Percentiles rank a stretch among this genome's conserved stretches.
Conservation (phyloP, 208 protist genomes). For the Leishmania tropica region DNA sequence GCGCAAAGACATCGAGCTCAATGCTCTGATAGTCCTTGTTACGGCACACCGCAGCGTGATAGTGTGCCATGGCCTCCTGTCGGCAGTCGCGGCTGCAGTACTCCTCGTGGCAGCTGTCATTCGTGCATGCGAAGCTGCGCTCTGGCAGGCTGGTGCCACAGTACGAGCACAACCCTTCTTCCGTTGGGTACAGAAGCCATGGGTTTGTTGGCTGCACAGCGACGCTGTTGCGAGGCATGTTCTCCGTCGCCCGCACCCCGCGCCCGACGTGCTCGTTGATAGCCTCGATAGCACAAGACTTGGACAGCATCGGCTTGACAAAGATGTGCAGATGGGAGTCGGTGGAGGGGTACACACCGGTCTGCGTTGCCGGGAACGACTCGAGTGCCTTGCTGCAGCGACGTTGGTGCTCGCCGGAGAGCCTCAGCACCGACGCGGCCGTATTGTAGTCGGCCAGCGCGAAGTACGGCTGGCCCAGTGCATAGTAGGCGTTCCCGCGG, state of each 20-base stretch:
- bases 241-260: conserved; percentile 55
- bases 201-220: conserved; percentile 51
- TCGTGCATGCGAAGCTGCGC: conserved; percentile 69
- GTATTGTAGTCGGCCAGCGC: conserved; percentile 87
- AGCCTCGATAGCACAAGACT: conserved; percentile 41
- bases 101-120: conserved; percentile 83
- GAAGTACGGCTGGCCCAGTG: conserved; percentile 81
- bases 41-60: conserved; percentile 74
- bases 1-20: conserved; percentile 81
- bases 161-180: conserved; percentile 62
- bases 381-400: conserved; percentile 50
- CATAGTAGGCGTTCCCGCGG: conserved; percentile 88
- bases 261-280: conserved; percentile 49
- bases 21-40: conserved; percentile 74
- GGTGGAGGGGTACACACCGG: conserved; percentile 54
- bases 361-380: conserved; percentile 65
- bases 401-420: conserved; percentile 64
- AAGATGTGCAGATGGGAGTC: conserved; percentile 82
- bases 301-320: conserved; percentile 67
- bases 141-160: conserved; percentile 65
- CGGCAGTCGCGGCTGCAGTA: conserved; percentile 90
- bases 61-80: conserved; percentile 49
- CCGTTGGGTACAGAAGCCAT: conserved; percentile 75
- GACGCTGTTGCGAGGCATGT: conserved; percentile 30
- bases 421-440: conserved; percentile 55